Conservation (phyloP, 2,329 filamentous ascomycete species). For the Cladophialophora yegresii region DNA sequence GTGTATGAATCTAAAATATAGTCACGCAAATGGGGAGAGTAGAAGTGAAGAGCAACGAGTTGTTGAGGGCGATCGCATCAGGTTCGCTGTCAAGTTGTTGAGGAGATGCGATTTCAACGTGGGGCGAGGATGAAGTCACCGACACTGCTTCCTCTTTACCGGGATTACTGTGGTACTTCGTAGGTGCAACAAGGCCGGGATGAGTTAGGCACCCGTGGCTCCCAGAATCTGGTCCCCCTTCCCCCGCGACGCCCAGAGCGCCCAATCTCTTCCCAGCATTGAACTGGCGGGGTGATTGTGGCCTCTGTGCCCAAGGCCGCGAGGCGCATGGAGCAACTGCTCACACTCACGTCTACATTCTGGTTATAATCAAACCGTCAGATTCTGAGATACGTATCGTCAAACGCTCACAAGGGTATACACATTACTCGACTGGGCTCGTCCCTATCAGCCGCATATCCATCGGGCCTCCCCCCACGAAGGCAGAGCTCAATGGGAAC, state of each 20-base stretch:
- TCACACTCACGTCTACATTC: background rate
- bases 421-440: background rate
- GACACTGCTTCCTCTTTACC: background rate
- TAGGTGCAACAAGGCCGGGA: background rate
- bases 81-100: slow-evolving; percentile 1
- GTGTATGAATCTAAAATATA: background rate
- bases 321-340: background rate
- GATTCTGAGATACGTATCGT: background rate
- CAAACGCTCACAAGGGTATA: background rate
- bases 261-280: background rate
- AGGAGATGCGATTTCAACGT: background rate
- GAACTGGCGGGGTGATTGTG: background rate
- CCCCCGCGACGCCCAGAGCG: too few species aligned
- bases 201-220: background rate
- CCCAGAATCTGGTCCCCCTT: background rate
- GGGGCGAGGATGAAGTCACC: background rate
- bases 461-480: background rate
- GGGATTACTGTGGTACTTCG: background rate
- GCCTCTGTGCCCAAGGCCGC: background rate
- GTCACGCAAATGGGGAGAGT: background rate
- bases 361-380: background rate
- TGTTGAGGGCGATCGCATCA: background rate
- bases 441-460: background rate
- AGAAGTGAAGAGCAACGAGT: background rate
- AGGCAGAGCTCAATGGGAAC: background rate